These are phyloP conservation scores for Camelina neglecta DNA, from an alignment of 345 rosid species.

Conservation along the genomic window DNA sequence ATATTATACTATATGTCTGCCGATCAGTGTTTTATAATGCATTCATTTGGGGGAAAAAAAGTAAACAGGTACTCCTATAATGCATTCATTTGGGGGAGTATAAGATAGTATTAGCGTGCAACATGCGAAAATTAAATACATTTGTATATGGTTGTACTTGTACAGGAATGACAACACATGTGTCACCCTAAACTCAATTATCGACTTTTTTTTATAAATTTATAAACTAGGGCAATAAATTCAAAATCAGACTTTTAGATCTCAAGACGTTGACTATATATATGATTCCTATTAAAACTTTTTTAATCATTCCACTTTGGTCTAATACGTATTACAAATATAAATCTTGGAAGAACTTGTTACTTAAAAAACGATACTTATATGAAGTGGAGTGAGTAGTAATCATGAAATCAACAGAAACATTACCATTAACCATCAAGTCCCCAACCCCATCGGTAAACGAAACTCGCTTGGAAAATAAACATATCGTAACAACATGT, in stretches of 20 bases:
- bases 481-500: too few relatives aligned
- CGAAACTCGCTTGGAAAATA: background rate
- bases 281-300: background rate
- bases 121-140: slow-evolving; percentile 32
- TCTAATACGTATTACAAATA: background rate
- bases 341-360: background rate
- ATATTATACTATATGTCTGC: background rate
- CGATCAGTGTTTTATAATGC: slow-evolving; percentile 1
- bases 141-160: slow-evolving; percentile 2
- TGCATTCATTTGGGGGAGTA: background rate
- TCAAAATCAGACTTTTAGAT: slow-evolving; percentile 17
- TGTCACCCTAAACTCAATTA: slow-evolving; percentile 11
- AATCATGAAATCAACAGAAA: background rate
- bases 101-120: slow-evolving; percentile 36
- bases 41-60: too few relatives aligned
- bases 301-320: background rate
- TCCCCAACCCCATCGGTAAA: background rate
- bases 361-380: too few relatives aligned
- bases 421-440: background rate
- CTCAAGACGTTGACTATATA: slow-evolving; percentile 28
- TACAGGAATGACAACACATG: slow-evolving; percentile 8
- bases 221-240: slow-evolving; percentile 2
- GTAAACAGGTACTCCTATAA: background rate
- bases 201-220: background rate
- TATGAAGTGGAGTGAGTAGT: too few relatives aligned